Percentiles rank a stretch among this genome's conserved stretches.
phyloP scores from a whole-genome alignment of 148 eudicot species.

The Rhododendron williamsianum region DNA sequence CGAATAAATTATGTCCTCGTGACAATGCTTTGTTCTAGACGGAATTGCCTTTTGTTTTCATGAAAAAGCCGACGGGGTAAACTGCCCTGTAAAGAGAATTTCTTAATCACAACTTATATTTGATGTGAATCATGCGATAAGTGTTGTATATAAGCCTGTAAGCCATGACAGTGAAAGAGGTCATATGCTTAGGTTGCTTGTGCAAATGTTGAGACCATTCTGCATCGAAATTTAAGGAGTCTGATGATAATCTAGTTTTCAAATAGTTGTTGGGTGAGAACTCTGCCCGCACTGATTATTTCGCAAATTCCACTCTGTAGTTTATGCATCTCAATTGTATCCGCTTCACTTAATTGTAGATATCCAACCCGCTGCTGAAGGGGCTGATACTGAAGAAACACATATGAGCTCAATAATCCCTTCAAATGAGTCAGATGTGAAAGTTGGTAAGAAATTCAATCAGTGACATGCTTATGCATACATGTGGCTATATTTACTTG shows the following conservation, averaged over 20 bases:
- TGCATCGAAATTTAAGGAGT: background rate
- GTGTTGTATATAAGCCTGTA: background rate
- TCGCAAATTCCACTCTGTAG: background rate
- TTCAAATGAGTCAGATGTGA: constrained; percentile 13
- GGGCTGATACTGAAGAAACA: constrained; percentile 3
- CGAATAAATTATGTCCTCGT: no score
- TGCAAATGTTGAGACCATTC: background rate
- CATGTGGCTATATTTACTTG: background rate
- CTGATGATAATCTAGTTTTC: background rate
- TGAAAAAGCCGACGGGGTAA: no score
- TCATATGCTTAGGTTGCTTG: no score
- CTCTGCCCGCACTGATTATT: background rate
- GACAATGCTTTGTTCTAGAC: no score
- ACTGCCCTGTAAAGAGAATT: no score
- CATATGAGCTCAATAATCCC: background rate
- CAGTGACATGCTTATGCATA: background rate
- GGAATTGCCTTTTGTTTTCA: no score
- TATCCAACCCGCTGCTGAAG: constrained; percentile 12
- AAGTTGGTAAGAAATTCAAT: constrained; percentile 7
- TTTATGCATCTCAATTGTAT: background rate
- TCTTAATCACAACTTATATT: background rate
- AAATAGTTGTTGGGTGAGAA: background rate
- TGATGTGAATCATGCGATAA: background rate
- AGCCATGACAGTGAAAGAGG: background rate
- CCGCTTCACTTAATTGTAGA: background rate